phyloP scores from a whole-genome alignment of 139 green algal species.

The Coelastrella sp. region DNA sequence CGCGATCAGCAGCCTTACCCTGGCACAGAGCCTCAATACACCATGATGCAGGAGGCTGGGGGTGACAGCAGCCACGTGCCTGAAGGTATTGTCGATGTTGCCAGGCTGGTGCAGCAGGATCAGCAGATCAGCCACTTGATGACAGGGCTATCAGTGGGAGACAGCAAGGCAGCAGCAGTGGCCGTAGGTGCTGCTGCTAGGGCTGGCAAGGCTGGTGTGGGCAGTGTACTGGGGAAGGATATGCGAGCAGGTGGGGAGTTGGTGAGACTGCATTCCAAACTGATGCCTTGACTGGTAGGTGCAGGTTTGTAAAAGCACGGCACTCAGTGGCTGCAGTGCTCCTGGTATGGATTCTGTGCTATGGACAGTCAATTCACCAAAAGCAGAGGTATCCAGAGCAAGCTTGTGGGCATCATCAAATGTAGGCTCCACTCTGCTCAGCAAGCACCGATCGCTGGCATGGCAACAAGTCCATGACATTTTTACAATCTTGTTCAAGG shows the following conservation, averaged over 20 bases:
- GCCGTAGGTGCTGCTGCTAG: not conserved
- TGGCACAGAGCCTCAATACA: not conserved
- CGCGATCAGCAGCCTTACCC: not conserved
- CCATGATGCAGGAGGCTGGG: not conserved
- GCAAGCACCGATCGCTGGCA: too few species aligned
- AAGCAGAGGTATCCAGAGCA: too few species aligned
- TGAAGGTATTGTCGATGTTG: not conserved
- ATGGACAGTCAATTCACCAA: too few species aligned
- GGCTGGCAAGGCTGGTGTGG: not conserved
- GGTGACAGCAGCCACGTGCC: not conserved
- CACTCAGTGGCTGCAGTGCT: too few species aligned
- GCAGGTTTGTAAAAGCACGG: too few species aligned
- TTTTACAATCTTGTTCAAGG: too few species aligned
- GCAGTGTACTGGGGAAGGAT: not conserved
- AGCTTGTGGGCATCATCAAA: too few species aligned
- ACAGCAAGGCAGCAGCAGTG: not conserved
- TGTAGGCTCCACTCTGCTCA: too few species aligned
- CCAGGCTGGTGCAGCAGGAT: conserved; percentile 3
- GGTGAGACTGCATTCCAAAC: too few species aligned
- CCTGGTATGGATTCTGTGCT: too few species aligned
- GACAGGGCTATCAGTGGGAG: conserved; percentile 19
- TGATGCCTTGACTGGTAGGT: too few species aligned
- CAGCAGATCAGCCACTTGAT: conserved; percentile 24
- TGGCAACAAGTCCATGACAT: not conserved
- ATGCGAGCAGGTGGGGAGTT: conserved; percentile 13